These are phyloP conservation scores for Scenedesmus sp. DNA, from an alignment of 163 green algal species.

Conservation along the genomic window DNA sequence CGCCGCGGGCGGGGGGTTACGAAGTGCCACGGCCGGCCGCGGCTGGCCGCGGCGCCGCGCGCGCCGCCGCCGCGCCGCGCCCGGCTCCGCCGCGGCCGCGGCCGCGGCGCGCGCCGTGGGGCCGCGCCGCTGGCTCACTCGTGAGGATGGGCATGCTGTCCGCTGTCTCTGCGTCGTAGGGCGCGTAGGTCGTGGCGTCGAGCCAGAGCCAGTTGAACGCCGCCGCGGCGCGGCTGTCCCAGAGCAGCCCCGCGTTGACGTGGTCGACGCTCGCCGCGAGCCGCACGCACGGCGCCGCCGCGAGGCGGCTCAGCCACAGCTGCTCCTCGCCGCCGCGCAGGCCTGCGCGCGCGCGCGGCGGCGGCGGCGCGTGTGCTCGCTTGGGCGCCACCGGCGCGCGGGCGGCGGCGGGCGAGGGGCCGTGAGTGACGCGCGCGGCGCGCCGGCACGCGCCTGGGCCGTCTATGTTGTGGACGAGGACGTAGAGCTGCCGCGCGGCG, in stretches of 20 bases:
- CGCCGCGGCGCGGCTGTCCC: slow-evolving; percentile 70
- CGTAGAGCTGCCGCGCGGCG: slow-evolving; percentile 65
- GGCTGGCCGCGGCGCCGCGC: too few species aligned
- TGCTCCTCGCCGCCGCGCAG: slow-evolving; percentile 66
- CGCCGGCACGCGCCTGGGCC: slow-evolving; percentile 61
- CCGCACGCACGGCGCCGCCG: slow-evolving; percentile 61
- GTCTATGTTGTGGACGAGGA: slow-evolving; percentile 93
- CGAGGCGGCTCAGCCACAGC: slow-evolving; percentile 63
- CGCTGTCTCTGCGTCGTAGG: slow-evolving; percentile 67
- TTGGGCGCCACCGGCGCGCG: too few species aligned
- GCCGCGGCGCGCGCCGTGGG: too few species aligned
- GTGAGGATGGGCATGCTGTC: slow-evolving; percentile 50
- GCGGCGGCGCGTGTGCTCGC: too few species aligned
- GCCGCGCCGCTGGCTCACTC: slow-evolving; percentile 35
- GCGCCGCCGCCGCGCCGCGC: too few species aligned
- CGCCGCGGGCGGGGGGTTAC: too few species aligned
- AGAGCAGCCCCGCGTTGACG: slow-evolving; percentile 87
- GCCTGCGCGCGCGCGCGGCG: slow-evolving; percentile 61
- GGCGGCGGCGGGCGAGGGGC: too few species aligned
- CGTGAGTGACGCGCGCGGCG: too few species aligned
- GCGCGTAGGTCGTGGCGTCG: slow-evolving; percentile 77
- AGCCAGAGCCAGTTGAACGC: slow-evolving; percentile 67
- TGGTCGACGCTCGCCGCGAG: slow-evolving; percentile 90
- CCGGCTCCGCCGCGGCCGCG: too few species aligned
- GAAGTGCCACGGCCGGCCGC: too few species aligned